Evolutionary conservation across 495 filamentous ascomycete genomes (phyloP), one percentile per base, ranked within the genome.

Genomic region (Acidomyces sp.): DNA sequence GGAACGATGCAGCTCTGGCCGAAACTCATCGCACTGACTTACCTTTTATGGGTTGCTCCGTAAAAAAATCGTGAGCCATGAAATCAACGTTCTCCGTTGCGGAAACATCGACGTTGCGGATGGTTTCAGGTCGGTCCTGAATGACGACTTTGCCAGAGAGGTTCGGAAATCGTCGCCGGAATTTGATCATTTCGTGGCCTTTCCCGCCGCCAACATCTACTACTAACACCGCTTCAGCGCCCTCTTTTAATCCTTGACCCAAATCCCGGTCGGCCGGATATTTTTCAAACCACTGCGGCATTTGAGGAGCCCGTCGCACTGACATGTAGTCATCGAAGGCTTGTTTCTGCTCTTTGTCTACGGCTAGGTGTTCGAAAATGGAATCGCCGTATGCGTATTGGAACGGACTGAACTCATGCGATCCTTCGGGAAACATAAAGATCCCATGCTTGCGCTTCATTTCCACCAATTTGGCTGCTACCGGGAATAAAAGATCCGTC

Each of bases 61-160:
- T 33, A 26, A 48, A 48, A 25, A 48, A 48, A 27, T 48, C 45
- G 34, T 48, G 32, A 9, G 3, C 20, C 39, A 48, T 34, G 2
- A 16, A 4, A 9, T 28, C 19, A 1, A 48, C 27, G 11, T 30
- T 30, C 12, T 17, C 16, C 7, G 15, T n/a, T 11, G 24, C 12
- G 29, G 27, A 21, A 7, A 13, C 20, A 15, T 34, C 40, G 19
- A 34, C 30, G 21, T 18, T 22, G 17, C 32, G 19, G 3, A 48
- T 6, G 6, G 26, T 35, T 22, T 11, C 39, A 6, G 41, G 35
- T 18, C 41, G 32, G 27, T 47, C 43, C 24, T 42, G 37, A 6
- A 51, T 37, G 1, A 51, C 43, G 7, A 51, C 4, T 13, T 33
- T 22, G 15, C 32, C 41, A 19, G 26, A 13, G 7, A 28, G 7